phyloP scores from a whole-genome alignment of 2,329 filamentous ascomycete species.

The Fusarium setosum region DNA sequence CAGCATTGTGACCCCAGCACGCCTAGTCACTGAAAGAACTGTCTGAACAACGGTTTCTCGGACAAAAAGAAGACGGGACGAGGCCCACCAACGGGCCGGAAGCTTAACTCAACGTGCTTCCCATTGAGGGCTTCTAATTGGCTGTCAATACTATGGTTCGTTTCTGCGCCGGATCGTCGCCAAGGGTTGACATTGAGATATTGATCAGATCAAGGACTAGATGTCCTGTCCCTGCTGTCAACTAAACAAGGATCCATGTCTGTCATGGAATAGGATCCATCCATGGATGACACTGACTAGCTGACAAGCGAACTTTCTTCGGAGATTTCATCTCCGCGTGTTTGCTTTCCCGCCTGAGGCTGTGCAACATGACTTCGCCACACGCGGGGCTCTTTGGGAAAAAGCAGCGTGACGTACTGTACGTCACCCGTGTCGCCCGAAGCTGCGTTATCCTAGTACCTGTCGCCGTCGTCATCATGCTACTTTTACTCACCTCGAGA shows the following conservation, averaged over 20 bases:
- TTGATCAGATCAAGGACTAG: too few species aligned
- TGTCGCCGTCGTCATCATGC: background rate
- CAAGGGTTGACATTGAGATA: conserved; percentile 7
- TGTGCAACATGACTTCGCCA: conserved; percentile 30
- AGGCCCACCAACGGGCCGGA: background rate
- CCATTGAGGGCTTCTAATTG: background rate
- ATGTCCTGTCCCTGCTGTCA: too few species aligned
- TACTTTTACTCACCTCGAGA: background rate
- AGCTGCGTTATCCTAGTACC: conserved; percentile 2
- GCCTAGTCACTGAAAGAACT: too few species aligned
- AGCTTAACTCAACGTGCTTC: conserved; percentile 8
- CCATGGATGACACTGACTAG: background rate
- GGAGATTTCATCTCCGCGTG: background rate
- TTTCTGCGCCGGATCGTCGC: conserved; percentile 3
- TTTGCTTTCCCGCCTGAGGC: conserved; percentile 11
- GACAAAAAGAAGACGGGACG: background rate
- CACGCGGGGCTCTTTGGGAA: conserved; percentile 16
- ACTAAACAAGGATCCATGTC: background rate
- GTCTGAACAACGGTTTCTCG: too few species aligned
- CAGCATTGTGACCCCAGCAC: too few species aligned
- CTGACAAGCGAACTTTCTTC: background rate
- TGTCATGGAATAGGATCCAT: too few species aligned
- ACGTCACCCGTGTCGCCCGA: background rate
- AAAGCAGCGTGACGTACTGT: background rate
- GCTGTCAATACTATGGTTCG: background rate